Conservation (phyloP, 2,329 filamentous ascomycete genomes). For the Davidsoniella virescens region DNA sequence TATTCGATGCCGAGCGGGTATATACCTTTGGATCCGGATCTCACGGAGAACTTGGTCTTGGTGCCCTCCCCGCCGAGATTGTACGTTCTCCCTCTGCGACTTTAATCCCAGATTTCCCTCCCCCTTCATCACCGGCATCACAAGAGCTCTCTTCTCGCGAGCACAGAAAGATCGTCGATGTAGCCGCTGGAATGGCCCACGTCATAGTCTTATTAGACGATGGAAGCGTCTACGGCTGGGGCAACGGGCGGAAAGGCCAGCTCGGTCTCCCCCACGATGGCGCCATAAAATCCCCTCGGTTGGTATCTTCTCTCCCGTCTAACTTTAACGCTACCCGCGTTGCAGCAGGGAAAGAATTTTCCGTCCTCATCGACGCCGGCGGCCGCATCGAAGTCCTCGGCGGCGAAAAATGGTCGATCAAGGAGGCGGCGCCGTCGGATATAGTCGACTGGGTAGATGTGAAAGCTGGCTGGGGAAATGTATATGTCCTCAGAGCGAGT, state of each 20-base stretch:
- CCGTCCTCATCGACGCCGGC: constrained; percentile 30
- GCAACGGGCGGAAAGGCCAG: constrained; percentile 72
- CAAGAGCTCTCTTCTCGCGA: too few species aligned
- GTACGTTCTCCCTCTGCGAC: constrained; percentile 31
- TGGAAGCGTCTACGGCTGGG: constrained; percentile 77
- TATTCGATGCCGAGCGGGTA: constrained; percentile 32
- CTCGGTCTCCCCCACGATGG: constrained; percentile 41
- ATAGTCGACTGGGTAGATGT: constrained; percentile 49
- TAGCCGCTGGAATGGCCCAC: constrained; percentile 66
- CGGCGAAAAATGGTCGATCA: constrained; percentile 55
- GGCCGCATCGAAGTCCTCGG: constrained; percentile 55
- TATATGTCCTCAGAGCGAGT: constrained; percentile 51
- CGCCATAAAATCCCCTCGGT: constrained; percentile 42
- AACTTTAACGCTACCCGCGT: constrained; percentile 49
- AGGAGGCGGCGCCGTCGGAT: constrained; percentile 36
- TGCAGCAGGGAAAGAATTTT: constrained; percentile 75
- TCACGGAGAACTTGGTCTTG: constrained; percentile 59
- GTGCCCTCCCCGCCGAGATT: constrained; percentile 25
- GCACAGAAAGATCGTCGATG: constrained; percentile 33
- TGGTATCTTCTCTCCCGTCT: constrained; percentile 31
- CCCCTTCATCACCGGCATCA: constrained; percentile 24
- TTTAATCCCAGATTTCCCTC: constrained; percentile 47
- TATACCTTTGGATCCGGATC: constrained; percentile 49
- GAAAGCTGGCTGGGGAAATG: constrained; percentile 64
- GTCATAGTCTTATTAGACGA: constrained; percentile 55